phyloP scores from a whole-genome alignment of 768 basidiomycete genomes.

The Calocera cornea region DNA sequence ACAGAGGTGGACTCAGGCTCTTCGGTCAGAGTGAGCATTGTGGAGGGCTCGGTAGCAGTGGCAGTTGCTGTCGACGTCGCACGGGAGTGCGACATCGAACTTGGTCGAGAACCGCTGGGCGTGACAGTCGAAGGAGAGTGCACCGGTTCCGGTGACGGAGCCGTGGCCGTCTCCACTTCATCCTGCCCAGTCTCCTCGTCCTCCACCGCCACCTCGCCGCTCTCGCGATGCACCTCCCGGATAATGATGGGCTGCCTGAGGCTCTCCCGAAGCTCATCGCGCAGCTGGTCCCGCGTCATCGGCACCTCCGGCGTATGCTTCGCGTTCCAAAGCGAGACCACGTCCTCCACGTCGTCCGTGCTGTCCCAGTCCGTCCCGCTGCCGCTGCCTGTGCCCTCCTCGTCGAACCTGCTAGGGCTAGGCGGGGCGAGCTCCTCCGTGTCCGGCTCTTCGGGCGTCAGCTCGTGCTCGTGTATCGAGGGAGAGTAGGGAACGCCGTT shows the following conservation, averaged over 20 bases:
- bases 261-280: background rate
- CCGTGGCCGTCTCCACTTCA: background rate
- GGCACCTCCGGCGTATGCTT: slow-evolving; percentile 11
- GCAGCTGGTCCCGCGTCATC: background rate
- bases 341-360: slow-evolving; percentile 18
- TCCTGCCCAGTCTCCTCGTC: background rate
- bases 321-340: slow-evolving; percentile 14
- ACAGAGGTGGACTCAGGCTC: background rate
- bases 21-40: too few species aligned
- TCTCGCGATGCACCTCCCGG: background rate
- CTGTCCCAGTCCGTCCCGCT: slow-evolving; percentile 23
- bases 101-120: background rate
- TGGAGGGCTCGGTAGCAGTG: background rate
- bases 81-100: background rate
- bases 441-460: background rate
- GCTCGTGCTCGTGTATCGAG: background rate
- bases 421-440: background rate
- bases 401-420: slow-evolving; percentile 5
- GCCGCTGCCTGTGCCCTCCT: slow-evolving; percentile 17
- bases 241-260: background rate
- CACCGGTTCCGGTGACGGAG: background rate
- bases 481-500: slow-evolving; percentile 36
- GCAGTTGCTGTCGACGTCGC: background rate
- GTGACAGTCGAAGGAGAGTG: background rate
- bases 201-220: background rate